Evolutionary conservation across 2,329 filamentous ascomycete species (phyloP).

Genomic region (Hyphodiscus sp.): DNA sequence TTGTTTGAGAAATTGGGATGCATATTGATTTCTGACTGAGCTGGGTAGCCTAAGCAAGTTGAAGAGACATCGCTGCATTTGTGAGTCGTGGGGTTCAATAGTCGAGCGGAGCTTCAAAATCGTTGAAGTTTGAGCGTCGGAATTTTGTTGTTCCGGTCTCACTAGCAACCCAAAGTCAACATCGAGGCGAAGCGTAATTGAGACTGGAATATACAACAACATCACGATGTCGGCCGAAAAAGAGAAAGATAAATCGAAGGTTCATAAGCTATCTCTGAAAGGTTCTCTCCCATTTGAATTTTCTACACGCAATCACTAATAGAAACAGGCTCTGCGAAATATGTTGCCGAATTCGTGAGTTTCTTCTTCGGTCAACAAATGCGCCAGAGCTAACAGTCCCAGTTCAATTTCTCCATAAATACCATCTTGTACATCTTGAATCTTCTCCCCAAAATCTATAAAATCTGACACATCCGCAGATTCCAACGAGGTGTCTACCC

Average conservation of each 20-base stretch:
- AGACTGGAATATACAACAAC: conserved; percentile 1
- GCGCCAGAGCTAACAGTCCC: conserved; percentile 14
- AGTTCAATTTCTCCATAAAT: conserved; percentile 98
- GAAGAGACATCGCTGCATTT: conserved; percentile 32
- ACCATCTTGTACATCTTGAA: conserved; percentile 68
- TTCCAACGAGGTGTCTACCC: conserved; percentile 86
- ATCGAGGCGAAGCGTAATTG: conserved; percentile 1
- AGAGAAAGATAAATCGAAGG: conserved; percentile 70
- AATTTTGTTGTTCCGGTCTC: conserved; percentile 8
- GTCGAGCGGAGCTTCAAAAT: neutral
- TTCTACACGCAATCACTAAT: conserved; percentile 26
- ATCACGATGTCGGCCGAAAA: conserved; percentile 25
- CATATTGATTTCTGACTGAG: conserved; percentile 26
- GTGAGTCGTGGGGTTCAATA: conserved; percentile 7
- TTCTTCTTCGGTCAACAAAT: neutral
- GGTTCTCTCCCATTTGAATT: conserved; percentile 44
- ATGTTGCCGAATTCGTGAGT: conserved; percentile 91
- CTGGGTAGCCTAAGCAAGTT: conserved; percentile 30
- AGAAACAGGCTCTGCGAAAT: conserved; percentile 61
- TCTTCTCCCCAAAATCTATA: neutral
- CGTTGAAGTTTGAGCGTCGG: conserved; percentile 1
- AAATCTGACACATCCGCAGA: conserved; percentile 36
- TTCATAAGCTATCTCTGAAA: conserved; percentile 89
- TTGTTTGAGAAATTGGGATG: conserved; percentile 19
- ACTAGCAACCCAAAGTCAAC: conserved; percentile 5